These are phyloP conservation scores for Aspergillus sp. DNA, from an alignment of 2,329 filamentous ascomycete species.

Conservation along the genomic window DNA sequence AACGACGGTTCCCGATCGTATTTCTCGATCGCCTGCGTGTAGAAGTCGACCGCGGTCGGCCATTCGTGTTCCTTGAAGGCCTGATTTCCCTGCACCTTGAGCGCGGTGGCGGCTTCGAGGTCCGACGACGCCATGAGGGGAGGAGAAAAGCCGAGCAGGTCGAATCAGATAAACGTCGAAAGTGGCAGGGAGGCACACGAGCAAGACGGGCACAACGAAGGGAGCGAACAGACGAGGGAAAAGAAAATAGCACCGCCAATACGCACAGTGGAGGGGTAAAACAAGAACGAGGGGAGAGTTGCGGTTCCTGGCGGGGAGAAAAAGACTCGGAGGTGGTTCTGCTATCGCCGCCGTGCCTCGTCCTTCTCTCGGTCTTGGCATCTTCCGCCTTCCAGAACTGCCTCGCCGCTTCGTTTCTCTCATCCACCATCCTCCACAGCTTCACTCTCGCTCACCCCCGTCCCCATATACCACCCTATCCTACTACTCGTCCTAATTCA, in stretches of 20 bases:
- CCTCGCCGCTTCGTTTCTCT: not conserved
- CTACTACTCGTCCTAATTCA: not conserved
- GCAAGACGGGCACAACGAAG: not conserved
- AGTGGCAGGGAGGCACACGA: not conserved
- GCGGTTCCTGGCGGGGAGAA: conserved; percentile 14
- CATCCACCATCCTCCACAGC: not conserved
- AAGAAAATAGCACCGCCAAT: not conserved
- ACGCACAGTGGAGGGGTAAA: not conserved
- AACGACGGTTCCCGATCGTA: conserved; percentile 83
- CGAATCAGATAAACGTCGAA: too few species aligned
- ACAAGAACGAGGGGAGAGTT: not conserved
- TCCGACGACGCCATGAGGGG: conserved; percentile 41
- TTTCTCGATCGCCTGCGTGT: conserved; percentile 81
- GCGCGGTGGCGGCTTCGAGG: conserved; percentile 68
- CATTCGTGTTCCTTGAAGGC: conserved; percentile 88
- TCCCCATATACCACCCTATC: not conserved
- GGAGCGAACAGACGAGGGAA: not conserved
- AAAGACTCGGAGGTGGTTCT: not conserved
- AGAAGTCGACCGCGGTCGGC: conserved; percentile 75
- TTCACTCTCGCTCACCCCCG: not conserved
- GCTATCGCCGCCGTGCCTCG: not conserved
- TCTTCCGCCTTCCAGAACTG: not conserved
- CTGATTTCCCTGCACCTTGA: conserved; percentile 94
- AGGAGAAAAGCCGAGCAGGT: conserved; percentile 1
- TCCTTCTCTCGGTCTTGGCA: not conserved